phyloP scores from a whole-genome alignment of 1,284 basidiomycete genomes.

The Trichosporon coremiiforme region DNA sequence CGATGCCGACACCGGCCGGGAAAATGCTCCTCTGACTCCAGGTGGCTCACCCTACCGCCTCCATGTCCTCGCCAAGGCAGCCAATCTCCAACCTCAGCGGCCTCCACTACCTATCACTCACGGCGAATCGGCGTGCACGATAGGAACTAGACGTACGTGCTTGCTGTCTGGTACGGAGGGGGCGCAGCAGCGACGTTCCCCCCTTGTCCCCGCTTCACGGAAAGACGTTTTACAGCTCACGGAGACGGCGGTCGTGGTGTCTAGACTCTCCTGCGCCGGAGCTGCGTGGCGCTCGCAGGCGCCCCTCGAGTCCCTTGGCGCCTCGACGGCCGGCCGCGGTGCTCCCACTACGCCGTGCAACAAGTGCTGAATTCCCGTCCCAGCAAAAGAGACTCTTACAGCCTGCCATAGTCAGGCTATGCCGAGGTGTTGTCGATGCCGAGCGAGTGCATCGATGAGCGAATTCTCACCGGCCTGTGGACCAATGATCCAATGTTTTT shows the following conservation, averaged over 20 bases:
- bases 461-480: neutral
- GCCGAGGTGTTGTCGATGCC: neutral
- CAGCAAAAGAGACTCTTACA: neutral
- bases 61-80: neutral
- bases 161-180: neutral
- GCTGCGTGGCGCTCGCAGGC: neutral
- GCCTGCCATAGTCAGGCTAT: neutral
- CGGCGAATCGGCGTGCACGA: neutral
- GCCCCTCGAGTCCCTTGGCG: neutral
- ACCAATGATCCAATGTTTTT: too few species aligned
- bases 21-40: neutral
- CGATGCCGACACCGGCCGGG: conserved; percentile 12
- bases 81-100: neutral
- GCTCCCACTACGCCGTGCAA: neutral
- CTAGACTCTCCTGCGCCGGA: neutral
- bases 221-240: neutral
- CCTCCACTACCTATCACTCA: neutral
- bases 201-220: neutral
- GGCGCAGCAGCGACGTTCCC: neutral
- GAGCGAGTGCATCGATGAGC: neutral
- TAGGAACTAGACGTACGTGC: neutral
- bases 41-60: neutral
- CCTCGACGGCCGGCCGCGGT: neutral
- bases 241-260: neutral
- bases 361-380: too few species aligned